Evolutionary conservation across 2,329 filamentous ascomycete genomes (phyloP), one percentile per base, ranked within the genome.

Genomic region (Fusarium tanahbumbuense): DNA sequence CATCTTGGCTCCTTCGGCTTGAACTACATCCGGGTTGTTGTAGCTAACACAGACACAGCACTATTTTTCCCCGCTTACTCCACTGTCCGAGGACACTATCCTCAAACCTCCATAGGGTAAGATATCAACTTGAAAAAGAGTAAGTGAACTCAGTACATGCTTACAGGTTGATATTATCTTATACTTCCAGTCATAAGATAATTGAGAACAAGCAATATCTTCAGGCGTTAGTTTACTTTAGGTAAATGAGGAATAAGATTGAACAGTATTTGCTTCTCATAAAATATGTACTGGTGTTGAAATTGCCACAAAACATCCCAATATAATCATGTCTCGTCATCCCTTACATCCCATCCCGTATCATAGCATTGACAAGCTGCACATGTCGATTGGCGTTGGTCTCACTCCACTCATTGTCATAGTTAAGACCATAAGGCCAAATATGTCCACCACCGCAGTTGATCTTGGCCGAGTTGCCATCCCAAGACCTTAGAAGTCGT

Each of bases 401-500:
- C 75, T 83, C 81, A 62, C 80, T 83, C 81, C 78, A 81, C 72
- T 85, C 83, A 8, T 67, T 79, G 27, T 84, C 83, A 23, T 81
- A 81, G 57, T 82, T 82, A 12, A 83, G 64, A 4, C 81, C 81
- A 55, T 82, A 82, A 2, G 81, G 81, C 81, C 81, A 83, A 23
- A 82, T 74, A 46, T 82, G 81, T 6, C 73, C 68, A 2, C 81
- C 81, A 3, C 81, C 81, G 32, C 81, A 83, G 67, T 77, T 81
- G 46, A 83, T 82, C 42, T 73, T 75, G 0, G 78, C 81, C 18
- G 28, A 56, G 1, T 66, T 15, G 0, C 83, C 83, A 42, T 85
- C 83, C 76, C 77, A 85, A 4, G 78, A 77, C 58, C 65, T 75
- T 32, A 85, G 76, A n/a, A 85, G 76, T 13, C 75, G 68, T 41